These are phyloP conservation scores for Eimeria maxima DNA, from an alignment of 169 alveolate genomes.

Conservation along the genomic window DNA sequence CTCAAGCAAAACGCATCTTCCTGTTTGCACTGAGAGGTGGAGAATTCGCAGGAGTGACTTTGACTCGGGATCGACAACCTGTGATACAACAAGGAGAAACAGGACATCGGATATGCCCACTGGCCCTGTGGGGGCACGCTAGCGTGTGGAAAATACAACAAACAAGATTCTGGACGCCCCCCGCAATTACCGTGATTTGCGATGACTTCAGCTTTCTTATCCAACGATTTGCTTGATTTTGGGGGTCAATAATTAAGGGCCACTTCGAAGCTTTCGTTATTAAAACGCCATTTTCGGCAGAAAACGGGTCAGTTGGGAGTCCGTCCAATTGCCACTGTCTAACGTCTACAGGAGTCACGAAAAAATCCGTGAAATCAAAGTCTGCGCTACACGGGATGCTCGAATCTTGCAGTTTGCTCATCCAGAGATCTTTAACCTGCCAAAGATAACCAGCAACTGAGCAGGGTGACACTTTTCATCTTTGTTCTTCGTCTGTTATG, in stretches of 20 bases:
- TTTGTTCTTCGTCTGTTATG: neutral
- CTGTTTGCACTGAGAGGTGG: constrained; percentile 66
- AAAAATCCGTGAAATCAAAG: constrained; percentile 95
- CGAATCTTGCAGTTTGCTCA: constrained; percentile 22
- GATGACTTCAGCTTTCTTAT: constrained; percentile 93
- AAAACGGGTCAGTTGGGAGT: constrained; percentile 96
- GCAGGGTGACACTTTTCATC: neutral
- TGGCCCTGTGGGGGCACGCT: neutral
- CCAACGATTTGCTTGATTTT: constrained; percentile 96
- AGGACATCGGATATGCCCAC: neutral
- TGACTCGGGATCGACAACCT: constrained; percentile 72
- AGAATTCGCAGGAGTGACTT: constrained; percentile 37
- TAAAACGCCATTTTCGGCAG: constrained; percentile 96
- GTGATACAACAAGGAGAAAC: neutral
- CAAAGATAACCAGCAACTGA: neutral
- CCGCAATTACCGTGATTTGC: constrained; percentile 41
- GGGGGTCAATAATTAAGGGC: constrained; percentile 98
- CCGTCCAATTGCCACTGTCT: constrained; percentile 95
- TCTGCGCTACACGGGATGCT: constrained; percentile 93
- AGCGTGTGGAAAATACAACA: neutral
- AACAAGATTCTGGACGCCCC: constrained; percentile 22
- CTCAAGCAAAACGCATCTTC: constrained; percentile 54
- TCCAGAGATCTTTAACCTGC: constrained; percentile 63
- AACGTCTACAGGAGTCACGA: constrained; percentile 95
- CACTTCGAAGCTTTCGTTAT: constrained; percentile 94